Conservation (phyloP, 805 yeast genomes). For the Ogataea parapolymorpha region DNA sequence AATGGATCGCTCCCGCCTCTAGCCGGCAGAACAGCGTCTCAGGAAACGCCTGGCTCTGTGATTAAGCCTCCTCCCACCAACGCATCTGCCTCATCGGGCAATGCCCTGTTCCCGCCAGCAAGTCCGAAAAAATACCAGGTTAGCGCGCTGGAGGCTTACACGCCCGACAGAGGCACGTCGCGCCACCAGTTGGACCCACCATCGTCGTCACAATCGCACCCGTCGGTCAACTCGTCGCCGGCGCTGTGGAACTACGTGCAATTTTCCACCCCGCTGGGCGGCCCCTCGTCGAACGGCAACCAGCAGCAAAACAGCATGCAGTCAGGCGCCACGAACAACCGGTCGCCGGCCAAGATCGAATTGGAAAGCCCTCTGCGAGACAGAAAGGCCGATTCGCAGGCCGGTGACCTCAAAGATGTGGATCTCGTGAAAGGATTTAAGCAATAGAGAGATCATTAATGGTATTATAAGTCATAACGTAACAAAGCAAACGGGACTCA, state of each 20-base stretch:
- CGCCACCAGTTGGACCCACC: conserved; percentile 28
- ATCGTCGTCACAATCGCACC: conserved; percentile 35
- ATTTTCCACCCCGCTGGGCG: conserved; percentile 43
- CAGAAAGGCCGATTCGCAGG: conserved; percentile 22
- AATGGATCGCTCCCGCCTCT: conserved; percentile 9
- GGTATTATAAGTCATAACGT: conserved; percentile 1
- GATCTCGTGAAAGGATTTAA: conserved; percentile 47
- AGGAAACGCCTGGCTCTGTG: conserved; percentile 15
- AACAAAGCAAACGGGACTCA: neutral
- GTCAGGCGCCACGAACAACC: conserved; percentile 32
- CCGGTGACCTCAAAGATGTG: conserved; percentile 44
- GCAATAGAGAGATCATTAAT: conserved; percentile 16
- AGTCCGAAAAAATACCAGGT: conserved; percentile 42
- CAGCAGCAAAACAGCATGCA: conserved; percentile 10
- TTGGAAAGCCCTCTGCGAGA: conserved; percentile 30
- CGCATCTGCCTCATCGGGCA: conserved; percentile 4
- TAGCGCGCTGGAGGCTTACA: conserved; percentile 58
- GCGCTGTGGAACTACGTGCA: conserved; percentile 94
- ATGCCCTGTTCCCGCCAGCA: conserved; percentile 12
- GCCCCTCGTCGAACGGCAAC: conserved; percentile 19
- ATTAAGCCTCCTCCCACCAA: conserved; percentile 4
- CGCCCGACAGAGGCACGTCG: conserved; percentile 55
- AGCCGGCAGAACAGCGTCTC: conserved; percentile 11
- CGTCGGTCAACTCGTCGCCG: conserved; percentile 65
- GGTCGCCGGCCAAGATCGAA: conserved; percentile 21